Evolutionary conservation across 257 asterid species (phyloP), one percentile per base, ranked within the genome.

Genomic region (Gardenia jasminoides): DNA sequence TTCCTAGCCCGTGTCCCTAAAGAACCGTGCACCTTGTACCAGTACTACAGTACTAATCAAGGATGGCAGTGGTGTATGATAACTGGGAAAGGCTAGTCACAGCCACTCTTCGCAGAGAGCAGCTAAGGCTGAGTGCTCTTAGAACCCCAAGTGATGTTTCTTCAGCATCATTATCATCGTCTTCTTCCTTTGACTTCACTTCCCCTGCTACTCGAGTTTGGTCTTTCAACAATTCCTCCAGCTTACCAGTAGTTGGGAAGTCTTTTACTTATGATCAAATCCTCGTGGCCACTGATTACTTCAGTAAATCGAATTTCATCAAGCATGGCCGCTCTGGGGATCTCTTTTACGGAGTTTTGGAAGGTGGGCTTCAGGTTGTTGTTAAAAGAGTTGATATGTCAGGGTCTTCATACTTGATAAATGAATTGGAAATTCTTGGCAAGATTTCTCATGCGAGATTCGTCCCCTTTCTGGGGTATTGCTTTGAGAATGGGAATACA

Each of bases 371-470:
- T 36, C 89, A 82, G 54, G 87, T 89, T 9, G 91, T 90, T 30
- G 86, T 93, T 16, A 93, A 93, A 66, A 90, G 78, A 78, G 79
- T 91, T 22, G 89, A 87, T 86, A 72, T 87, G 84, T 68, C 76
- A 48, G 81, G 70, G 26, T 83, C 72, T 1, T 69, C 87, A 0
- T 85, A 84, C 22, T 44, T 68, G 76, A 44, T 83, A 81, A 76
- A 76, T 39, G 98, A 93, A 70, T 76, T 93, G 86, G 30, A 39
- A 24, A 39, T 68, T 19, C 7, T 19, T 20, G 16, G 16, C 52
- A 39, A 36, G 73, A 19, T 20, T 22, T 36, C 48, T 1, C 73
- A 68, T 39, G 22, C 73, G 11, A 41, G 30, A 68, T 10, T 68
- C 0, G 52, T 36, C 16, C 73, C 73, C 19, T 16, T 19, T 0